Base-by-base conservation (phyloP, 2,329 filamentous ascomycete species). In the Karstenula rhodostoma region DNA sequence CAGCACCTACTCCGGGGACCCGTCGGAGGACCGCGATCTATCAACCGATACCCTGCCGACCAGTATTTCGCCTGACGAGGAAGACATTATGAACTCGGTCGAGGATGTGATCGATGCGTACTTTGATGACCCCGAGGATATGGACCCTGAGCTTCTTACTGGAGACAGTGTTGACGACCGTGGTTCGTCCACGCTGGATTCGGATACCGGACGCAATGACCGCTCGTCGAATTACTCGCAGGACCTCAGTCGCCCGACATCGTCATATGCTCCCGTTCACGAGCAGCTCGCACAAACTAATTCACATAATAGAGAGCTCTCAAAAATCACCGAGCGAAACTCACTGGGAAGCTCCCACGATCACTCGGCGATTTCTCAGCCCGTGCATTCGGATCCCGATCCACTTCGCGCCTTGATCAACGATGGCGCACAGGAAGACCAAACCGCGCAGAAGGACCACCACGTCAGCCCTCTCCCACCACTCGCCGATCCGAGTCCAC, bases 71-170 rank as follows among this genome's bases (percentile, higher is more conserved):
- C 66, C 68, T 3, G 68, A 73, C 54, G 72, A 74, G 10, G 66
- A 72, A 19, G 73, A 77, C 9, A 80, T 82, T 15, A 82, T 87
- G 80, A 87, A 83, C 61, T 85, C 70, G 0, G 72, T 87, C 4
- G 85, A 88, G 62, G 86, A 88, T 72, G 83, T 84, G 12, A 85
- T 89, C 57, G 84, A 83, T 23, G 83, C 88, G 78, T 89, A 89
- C 72, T 83, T 83, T 56, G 83, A 86, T 23, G 87, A 88, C 64
- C 82, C 83, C 55, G 83, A 86, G 22, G 87, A 88, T 64, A 77
- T 81, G 40, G 82, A 84, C 7, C 27, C 37, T 13, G 49, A 54
- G 19, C 22, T 33, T 7, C 22, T 19, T 10, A 33, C 9, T n/a
- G 32, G 22, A 25, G 43, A 61, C 23, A 43, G n/a, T 29, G 55